A percentile compares a stretch with the other conserved stretches of the same genome.
Conservation (phyloP, 148 eudicot genomes). For the Persicaria maculosa region DNA sequence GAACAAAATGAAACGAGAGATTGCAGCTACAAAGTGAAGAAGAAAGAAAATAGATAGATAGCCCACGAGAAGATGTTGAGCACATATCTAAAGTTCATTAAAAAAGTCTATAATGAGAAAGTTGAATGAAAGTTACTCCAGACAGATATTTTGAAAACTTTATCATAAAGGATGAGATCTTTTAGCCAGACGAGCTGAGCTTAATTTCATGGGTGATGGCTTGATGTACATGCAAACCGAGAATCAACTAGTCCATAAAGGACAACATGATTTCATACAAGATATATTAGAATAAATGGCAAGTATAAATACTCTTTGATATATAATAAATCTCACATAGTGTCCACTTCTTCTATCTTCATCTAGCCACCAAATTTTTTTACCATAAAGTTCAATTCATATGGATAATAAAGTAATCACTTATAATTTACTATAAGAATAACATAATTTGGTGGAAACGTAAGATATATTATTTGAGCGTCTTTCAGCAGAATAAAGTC, state of each 20-base stretch:
- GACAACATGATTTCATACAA: not conserved
- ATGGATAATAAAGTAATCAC: not conserved
- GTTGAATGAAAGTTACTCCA: not conserved
- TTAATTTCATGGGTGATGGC: not conserved
- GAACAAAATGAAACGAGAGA: not conserved
- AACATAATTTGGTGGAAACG: not conserved
- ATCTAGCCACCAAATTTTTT: not conserved
- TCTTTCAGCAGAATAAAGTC: not conserved
- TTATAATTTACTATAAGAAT: not conserved
- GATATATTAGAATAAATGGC: not conserved
- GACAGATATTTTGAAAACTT: not conserved
- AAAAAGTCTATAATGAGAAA: not conserved
- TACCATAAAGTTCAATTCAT: not conserved
- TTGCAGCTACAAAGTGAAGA: not conserved
- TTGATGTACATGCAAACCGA: not conserved
- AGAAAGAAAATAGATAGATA: not conserved
- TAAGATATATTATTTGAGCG: not conserved
- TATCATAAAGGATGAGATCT: not conserved
- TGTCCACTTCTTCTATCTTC: not conserved
- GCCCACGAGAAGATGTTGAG: not conserved
- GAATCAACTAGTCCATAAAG: not conserved
- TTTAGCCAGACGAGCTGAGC: not conserved
- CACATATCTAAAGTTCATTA: not conserved
- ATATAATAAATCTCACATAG: not conserved
- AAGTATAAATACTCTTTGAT: not conserved